Conservation (phyloP, 1,284 basidiomycete species). For the Schizophyllum amplum region DNA sequence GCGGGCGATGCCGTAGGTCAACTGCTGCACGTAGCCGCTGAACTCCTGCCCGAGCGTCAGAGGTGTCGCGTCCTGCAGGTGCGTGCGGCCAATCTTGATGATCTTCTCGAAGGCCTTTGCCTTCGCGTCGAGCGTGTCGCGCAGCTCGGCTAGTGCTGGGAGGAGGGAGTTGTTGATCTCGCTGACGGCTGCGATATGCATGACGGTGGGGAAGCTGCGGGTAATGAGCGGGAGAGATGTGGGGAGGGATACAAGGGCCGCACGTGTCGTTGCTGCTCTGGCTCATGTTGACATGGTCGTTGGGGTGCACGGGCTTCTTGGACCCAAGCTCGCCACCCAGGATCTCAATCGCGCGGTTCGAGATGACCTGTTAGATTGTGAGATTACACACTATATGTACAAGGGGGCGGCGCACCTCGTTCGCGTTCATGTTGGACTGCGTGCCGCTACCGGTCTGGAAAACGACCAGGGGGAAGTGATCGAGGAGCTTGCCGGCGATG, state of each 20-base stretch:
- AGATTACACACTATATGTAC: slow-evolving; percentile 1
- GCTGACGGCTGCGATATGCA: slow-evolving; percentile 95
- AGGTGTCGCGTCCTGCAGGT: slow-evolving; percentile 95
- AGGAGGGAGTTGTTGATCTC: slow-evolving; percentile 80
- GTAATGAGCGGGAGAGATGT: slow-evolving; percentile 1
- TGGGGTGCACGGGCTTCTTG: slow-evolving; percentile 98
- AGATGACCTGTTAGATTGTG: slow-evolving; percentile 78
- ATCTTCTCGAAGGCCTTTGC: slow-evolving; percentile 78
- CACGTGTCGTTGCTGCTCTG: slow-evolving; percentile 99
- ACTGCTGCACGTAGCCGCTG: slow-evolving; percentile 94
- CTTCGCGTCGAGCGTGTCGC: slow-evolving; percentile 81
- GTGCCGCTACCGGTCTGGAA: slow-evolving; percentile 99
- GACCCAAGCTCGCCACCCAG: slow-evolving; percentile 93
- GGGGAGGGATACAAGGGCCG: slow-evolving; percentile 16
- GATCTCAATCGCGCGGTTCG: slow-evolving; percentile 96
- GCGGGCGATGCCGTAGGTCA: slow-evolving; percentile 87
- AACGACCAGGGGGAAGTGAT: slow-evolving; percentile 97
- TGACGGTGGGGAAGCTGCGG: slow-evolving; percentile 91
- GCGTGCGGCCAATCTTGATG: slow-evolving; percentile 98
- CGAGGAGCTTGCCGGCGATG: slow-evolving; percentile 89
- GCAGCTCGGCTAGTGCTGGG: slow-evolving; percentile 81
- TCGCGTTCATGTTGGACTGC: slow-evolving; percentile 99
- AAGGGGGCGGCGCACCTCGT: slow-evolving; percentile 58
- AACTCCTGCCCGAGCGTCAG: slow-evolving; percentile 98
- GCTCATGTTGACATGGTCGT: slow-evolving; percentile 99